phyloP scores from a whole-genome alignment of 345 rosid species.

The Lepidium aucheri region DNA sequence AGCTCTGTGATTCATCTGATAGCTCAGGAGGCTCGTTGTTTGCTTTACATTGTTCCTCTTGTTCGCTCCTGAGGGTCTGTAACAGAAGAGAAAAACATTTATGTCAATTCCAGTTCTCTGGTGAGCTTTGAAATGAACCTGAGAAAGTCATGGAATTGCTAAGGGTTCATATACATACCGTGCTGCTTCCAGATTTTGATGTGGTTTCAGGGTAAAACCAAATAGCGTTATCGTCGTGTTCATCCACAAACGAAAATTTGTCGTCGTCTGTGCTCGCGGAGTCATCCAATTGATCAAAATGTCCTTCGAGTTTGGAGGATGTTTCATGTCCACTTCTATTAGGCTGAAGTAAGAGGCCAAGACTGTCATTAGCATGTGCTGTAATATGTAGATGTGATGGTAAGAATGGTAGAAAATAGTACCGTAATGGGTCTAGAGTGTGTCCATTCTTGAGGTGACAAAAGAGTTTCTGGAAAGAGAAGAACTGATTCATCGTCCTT shows the following conservation, averaged over 20 bases:
- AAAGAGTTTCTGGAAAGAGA: slow-evolving; percentile 17
- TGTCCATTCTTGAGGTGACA: slow-evolving; percentile 26
- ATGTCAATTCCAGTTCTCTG: background rate
- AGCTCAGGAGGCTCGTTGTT: slow-evolving; percentile 25
- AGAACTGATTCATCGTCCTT: slow-evolving; percentile 21
- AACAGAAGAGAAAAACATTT: background rate
- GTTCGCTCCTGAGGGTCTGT: slow-evolving; percentile 10
- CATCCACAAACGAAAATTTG: slow-evolving; percentile 26
- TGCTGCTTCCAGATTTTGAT: slow-evolving; percentile 16
- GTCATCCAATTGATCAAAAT: slow-evolving; percentile 12
- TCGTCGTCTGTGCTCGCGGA: slow-evolving; percentile 20
- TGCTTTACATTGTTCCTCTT: background rate
- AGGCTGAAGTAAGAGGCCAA: slow-evolving; percentile 21
- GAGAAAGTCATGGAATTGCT: background rate
- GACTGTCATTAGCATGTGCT: background rate
- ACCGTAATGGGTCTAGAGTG: slow-evolving; percentile 21
- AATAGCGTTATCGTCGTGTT: slow-evolving; percentile 14
- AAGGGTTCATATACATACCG: slow-evolving; percentile 6
- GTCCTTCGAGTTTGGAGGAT: slow-evolving; percentile 5
- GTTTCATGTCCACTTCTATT: slow-evolving; percentile 7
- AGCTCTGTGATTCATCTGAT: slow-evolving; percentile 23
- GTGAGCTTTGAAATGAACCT: background rate
- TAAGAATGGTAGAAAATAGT: background rate
- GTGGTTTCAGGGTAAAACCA: slow-evolving; percentile 11
- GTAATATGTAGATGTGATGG: background rate